Evolutionary conservation across 768 basidiomycete genomes (phyloP).

Genomic region (Lactarius akahatsu): DNA sequence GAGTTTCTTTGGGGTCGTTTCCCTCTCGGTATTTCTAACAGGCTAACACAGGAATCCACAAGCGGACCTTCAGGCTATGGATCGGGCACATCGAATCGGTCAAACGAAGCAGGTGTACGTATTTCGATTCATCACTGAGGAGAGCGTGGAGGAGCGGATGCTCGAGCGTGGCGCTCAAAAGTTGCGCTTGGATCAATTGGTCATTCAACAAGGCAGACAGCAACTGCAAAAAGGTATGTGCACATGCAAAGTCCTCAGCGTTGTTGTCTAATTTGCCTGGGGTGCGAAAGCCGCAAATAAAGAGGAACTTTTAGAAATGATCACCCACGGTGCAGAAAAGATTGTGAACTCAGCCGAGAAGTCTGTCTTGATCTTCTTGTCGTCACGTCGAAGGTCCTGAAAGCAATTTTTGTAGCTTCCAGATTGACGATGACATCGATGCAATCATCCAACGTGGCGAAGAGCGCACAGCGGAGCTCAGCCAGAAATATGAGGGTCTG

Average conservation of each 20-base stretch:
- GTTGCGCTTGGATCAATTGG: constrained; percentile 89
- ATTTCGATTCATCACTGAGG: constrained; percentile 95
- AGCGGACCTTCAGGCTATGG: constrained; percentile 98
- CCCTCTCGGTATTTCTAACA: constrained; percentile 2
- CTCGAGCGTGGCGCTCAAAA: constrained; percentile 95
- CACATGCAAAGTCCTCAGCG: background rate
- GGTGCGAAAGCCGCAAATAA: constrained; percentile 74
- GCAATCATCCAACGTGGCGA: constrained; percentile 90
- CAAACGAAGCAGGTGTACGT: constrained; percentile 98
- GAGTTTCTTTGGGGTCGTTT: constrained; percentile 3
- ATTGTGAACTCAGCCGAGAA: constrained; percentile 82
- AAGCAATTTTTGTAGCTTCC: constrained; percentile 45
- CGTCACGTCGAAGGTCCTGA: background rate
- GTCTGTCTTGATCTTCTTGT: constrained; percentile 43
- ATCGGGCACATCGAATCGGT: constrained; percentile 94
- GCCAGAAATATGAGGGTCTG: constrained; percentile 87
- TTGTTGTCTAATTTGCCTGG: constrained; percentile 6
- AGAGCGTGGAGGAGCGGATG: constrained; percentile 94
- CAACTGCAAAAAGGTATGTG: constrained; percentile 71
- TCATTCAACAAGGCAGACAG: constrained; percentile 92
- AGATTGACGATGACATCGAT: constrained; percentile 90
- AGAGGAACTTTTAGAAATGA: constrained; percentile 97
- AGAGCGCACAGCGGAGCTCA: constrained; percentile 83
- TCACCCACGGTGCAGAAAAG: constrained; percentile 94
- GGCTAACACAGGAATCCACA: constrained; percentile 80